Evolutionary conservation across 2,329 filamentous ascomycete species (phyloP), one percentile per base, ranked within the genome.

Genomic region (Coniochaeta ligniaria): DNA sequence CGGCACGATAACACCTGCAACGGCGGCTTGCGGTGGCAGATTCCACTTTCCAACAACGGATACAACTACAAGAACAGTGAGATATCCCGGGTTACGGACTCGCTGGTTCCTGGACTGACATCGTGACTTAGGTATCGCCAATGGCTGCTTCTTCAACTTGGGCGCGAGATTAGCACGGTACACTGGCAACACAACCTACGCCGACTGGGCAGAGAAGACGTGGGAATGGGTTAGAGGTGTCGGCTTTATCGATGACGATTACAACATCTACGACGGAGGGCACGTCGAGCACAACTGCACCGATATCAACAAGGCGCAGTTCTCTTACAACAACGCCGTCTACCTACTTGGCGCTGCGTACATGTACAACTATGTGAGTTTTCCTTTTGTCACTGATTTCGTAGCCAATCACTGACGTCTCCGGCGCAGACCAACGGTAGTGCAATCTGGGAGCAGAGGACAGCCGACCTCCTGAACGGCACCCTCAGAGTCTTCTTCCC

Each of bases 1-100:
- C 89, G 90, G 76, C 87, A 92, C 68, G 82, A 80, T 6, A 71
- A 78, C 0, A 79, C 78, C 2, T 94, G 90, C 69, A 78, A 80
- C 41, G 90, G 90, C 65, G 91, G 90, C 16, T 70, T 93, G 65
- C 80, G 89, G 67, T 92, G 89, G 89, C 90, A 95, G 76, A 87
- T 94, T 59, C 90, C 86, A 63, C 77, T 83, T 1, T 86, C 87
- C 65, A 92, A 93, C 69, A 80, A 78, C 24, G 91, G 91, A 12
- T 95, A 90, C 73, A 81, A 87, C 70, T 93, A 94, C 78, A 95
- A 87, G 72, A 87, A 87, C 69, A 70, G 56, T 58, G 26, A 45
- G 56, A 57, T 28, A 35, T n/a, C 31, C 14, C 8, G 17, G 11
- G 36, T 6, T 28, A 31, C 22, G 24, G 24, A 5, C 4, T 41